Evolutionary conservation across 2,329 filamentous ascomycete species (phyloP), one percentile per base, ranked within the genome.

Genomic region (Fonsecaea pedrosoi): DNA sequence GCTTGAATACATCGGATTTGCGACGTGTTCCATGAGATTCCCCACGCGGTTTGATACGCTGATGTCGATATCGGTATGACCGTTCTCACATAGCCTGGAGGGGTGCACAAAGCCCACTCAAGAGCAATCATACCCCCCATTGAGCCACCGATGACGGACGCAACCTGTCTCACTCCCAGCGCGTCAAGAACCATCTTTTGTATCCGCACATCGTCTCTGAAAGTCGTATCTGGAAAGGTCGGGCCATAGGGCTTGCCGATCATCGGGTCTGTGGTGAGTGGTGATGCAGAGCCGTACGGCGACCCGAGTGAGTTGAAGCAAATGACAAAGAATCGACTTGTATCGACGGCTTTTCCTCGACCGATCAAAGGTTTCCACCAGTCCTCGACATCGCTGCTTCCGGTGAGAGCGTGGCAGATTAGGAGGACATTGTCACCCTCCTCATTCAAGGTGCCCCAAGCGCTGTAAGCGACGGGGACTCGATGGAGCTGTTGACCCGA

Each of bases 221-320:
- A 91, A 0, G 95, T 98, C 0, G 94, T 97, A 70, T 98, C 82
- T 48, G 95, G 95, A 73, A 98, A 99, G 75, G 98, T 94, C 0
- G 95, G 95, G 0, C 95, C 95, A 76, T 98, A 99, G 71, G 85
- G 85, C 86, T 86, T 21, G 87, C 92, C 61, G 1, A 54, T 63
- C 12, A 50, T 12, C 13, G 61, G 61, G 25, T 63, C 7, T 9
- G 92, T 89, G 1, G 94, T 98, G 13, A 85, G 78, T 13, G 83
- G 81, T 66, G 82, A 84, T 6, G 82, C 82, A 71, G 80, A 84
- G 32, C 84, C 83, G 69, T 86, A 86, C 0, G 83, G 83, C 66
- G 82, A 84, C 3, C 84, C 84, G 65, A 86, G 73, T 57, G 82
- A 83, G 72, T 86, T 86, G 58, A 82, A 74, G 71, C 83, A 86